These are phyloP conservation scores for Gynostemma pentaphyllum DNA, from an alignment of 306 rosid genomes.

Conservation along the genomic window DNA sequence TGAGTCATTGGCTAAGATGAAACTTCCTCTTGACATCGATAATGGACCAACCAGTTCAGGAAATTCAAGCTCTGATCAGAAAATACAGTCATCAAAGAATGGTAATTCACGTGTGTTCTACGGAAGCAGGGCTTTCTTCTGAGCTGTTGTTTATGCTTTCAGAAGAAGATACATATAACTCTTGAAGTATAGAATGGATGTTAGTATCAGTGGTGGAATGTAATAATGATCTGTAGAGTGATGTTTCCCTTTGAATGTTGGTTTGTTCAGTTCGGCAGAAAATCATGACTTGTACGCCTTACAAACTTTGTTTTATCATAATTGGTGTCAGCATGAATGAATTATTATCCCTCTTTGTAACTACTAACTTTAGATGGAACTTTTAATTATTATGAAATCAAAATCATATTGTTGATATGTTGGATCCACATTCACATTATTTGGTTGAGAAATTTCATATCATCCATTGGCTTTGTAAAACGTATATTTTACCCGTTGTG, in stretches of 20 bases:
- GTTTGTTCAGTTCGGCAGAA: slow-evolving; percentile 35
- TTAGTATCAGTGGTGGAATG: slow-evolving; percentile 38
- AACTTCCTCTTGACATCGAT: slow-evolving; percentile 80
- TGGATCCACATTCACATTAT: slow-evolving; percentile 45
- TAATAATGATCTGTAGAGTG: slow-evolving; percentile 48
- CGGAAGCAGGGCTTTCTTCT: slow-evolving; percentile 96
- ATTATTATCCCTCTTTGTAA: slow-evolving; percentile 22
- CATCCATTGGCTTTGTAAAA: not conserved
- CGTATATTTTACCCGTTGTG: not conserved
- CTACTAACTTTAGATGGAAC: slow-evolving; percentile 4
- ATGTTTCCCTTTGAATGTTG: slow-evolving; percentile 29
- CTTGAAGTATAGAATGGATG: slow-evolving; percentile 33
- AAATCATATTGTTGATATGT: slow-evolving; percentile 22
- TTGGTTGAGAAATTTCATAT: not conserved
- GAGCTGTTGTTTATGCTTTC: slow-evolving; percentile 28
- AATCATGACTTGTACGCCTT: slow-evolving; percentile 37
- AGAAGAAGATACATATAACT: slow-evolving; percentile 37
- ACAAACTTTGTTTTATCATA: slow-evolving; percentile 24
- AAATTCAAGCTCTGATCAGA: slow-evolving; percentile 64
- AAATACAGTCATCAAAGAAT: slow-evolving; percentile 35
- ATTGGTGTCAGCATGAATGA: slow-evolving; percentile 26
- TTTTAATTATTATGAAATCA: slow-evolving; percentile 25
- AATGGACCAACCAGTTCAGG: slow-evolving; percentile 61
- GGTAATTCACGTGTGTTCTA: slow-evolving; percentile 68
- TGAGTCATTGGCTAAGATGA: slow-evolving; percentile 89